Percentiles rank a stretch among this genome's conserved stretches.
Conservation (phyloP, 805 yeast species). For the Starmerella sirachaensis region DNA sequence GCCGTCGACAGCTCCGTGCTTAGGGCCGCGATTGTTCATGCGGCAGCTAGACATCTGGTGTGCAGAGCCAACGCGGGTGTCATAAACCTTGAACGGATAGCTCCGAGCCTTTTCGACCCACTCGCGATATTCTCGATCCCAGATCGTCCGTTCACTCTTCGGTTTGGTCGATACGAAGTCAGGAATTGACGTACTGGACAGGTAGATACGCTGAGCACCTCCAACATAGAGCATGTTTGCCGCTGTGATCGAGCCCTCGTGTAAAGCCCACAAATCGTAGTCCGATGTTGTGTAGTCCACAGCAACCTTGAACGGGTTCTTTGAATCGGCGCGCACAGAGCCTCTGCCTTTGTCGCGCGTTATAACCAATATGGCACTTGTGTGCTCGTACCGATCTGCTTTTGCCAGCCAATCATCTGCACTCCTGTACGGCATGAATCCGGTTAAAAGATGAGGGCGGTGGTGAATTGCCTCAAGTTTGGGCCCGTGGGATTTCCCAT, state of each 20-base stretch:
- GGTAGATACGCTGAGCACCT: constrained; percentile 37
- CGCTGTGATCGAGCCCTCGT: constrained; percentile 30
- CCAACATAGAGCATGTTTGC: constrained; percentile 38
- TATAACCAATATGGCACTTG: constrained; percentile 34
- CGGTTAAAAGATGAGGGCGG: constrained; percentile 33
- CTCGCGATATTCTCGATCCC: constrained; percentile 34
- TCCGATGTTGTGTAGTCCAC: constrained; percentile 34
- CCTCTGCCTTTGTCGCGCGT: constrained; percentile 35
- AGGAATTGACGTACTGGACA: constrained; percentile 28
- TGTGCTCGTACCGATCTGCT: constrained; percentile 31
- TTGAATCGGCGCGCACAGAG: constrained; percentile 28
- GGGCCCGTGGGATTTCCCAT: constrained; percentile 43
- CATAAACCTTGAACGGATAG: constrained; percentile 22
- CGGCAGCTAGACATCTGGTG: constrained; percentile 46
- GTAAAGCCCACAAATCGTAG: constrained; percentile 34
- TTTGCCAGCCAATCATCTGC: constrained; percentile 30
- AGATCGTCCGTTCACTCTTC: constrained; percentile 28
- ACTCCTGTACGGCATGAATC: constrained; percentile 35
- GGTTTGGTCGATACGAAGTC: constrained; percentile 30
- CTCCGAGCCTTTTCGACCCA: constrained; percentile 25
- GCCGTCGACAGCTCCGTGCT: constrained; percentile 34
- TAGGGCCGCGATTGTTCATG: constrained; percentile 33
- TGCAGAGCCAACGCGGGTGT: constrained; percentile 35
- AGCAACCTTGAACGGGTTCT: constrained; percentile 26
- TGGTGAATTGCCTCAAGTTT: constrained; percentile 40